These are phyloP conservation scores for Coemansia sp. DNA, from an alignment of 192 early-diverging fungal species.

Conservation along the genomic window DNA sequence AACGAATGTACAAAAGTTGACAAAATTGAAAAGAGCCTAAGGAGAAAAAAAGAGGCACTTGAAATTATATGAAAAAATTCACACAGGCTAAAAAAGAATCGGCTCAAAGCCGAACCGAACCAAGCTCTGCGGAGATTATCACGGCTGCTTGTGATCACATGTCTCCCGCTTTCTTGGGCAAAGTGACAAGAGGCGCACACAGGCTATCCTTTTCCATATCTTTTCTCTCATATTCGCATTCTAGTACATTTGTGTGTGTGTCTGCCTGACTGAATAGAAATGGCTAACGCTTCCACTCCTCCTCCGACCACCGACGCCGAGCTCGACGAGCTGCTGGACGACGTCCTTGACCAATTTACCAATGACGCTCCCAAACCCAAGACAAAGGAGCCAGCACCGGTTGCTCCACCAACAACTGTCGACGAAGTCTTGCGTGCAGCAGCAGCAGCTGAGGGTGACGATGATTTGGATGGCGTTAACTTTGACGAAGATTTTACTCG, in stretches of 20 bases:
- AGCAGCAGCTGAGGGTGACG: conserved; percentile 17
- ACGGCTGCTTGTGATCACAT: background rate
- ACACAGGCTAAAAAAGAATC: background rate
- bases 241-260: conserved; percentile 9
- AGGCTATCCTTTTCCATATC: background rate
- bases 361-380: conserved; percentile 42
- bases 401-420: conserved; percentile 1
- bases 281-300: conserved; percentile 24
- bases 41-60: background rate
- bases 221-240: background rate
- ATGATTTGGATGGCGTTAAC: conserved; percentile 27
- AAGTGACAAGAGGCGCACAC: no score
- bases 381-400: conserved; percentile 15
- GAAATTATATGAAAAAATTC: background rate
- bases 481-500: conserved; percentile 74
- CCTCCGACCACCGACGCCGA: conserved; percentile 61
- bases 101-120: conserved; percentile 8
- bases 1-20: conserved; percentile 4
- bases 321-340: conserved; percentile 72
- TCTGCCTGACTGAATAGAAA: conserved; percentile 17
- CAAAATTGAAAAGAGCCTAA: background rate
- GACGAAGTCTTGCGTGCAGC: background rate
- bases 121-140: background rate
- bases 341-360: conserved; percentile 77
- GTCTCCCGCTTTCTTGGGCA: no score